Percentiles rank a stretch among this genome's conserved stretches.
phyloP scores from a whole-genome alignment of 768 basidiomycete genomes.

The Lentinula lateritia region DNA sequence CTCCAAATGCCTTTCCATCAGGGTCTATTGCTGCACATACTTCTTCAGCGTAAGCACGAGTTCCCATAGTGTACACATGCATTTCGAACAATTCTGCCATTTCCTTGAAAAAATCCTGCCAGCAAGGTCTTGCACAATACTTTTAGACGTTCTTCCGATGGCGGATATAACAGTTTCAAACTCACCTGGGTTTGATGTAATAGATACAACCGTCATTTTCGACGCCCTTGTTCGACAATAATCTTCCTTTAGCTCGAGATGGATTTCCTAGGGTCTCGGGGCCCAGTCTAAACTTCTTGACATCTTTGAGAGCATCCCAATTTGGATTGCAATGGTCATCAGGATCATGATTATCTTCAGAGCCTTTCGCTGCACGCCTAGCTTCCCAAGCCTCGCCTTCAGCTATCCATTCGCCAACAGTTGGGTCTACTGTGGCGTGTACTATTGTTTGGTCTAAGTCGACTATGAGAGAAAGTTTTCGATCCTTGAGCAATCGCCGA shows the following conservation, averaged over 20 bases:
- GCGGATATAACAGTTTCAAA: constrained; percentile 3
- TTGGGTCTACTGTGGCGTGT: constrained; percentile 97
- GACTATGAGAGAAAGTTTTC: constrained; percentile 90
- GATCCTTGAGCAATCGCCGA: constrained; percentile 63
- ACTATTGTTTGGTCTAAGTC: constrained; percentile 99
- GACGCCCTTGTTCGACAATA: constrained; percentile 33
- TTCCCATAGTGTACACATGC: constrained; percentile 99
- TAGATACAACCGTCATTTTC: constrained; percentile 88
- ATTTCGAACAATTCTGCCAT: constrained; percentile 86
- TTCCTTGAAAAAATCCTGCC: constrained; percentile 68
- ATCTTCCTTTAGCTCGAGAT: constrained; percentile 47
- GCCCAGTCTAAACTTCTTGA: constrained; percentile 81
- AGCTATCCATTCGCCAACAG: constrained; percentile 94
- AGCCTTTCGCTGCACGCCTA: constrained; percentile 39
- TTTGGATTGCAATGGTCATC: constrained; percentile 83
- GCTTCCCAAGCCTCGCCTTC: constrained; percentile 82
- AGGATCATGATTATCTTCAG: constrained; percentile 34
- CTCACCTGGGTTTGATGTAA: constrained; percentile 95
- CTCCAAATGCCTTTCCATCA: constrained; percentile 76
- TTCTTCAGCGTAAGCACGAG: constrained; percentile 92
- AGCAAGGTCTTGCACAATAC: constrained; percentile 57
- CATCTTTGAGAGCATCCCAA: constrained; percentile 86
- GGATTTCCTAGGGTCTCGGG: constrained; percentile 65
- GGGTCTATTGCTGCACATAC: constrained; percentile 95
- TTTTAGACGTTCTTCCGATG: not conserved